Percentiles rank a stretch among this genome's conserved stretches.
phyloP scores from a whole-genome alignment of 139 green algal species.

The Chlorella sp. region DNA sequence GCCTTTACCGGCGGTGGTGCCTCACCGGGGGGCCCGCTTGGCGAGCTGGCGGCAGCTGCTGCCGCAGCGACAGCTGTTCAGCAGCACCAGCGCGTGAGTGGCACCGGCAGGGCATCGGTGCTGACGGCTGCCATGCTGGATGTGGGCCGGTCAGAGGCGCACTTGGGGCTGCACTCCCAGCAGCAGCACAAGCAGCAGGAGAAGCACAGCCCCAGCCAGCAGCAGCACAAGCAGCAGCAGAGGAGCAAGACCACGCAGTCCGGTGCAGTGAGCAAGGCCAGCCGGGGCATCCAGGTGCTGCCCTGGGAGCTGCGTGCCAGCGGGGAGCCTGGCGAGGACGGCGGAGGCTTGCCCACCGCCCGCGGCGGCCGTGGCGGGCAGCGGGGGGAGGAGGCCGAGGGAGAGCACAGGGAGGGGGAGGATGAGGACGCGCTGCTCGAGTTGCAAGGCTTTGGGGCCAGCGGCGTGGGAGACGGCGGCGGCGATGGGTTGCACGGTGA shows the following conservation, averaged over 20 bases:
- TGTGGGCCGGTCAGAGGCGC: background rate
- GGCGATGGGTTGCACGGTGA: background rate
- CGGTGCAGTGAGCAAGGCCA: background rate
- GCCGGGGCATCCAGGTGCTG: background rate
- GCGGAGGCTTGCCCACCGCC: too few species aligned
- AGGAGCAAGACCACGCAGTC: conserved; percentile 7
- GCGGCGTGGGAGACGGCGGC: background rate
- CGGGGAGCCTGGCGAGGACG: background rate
- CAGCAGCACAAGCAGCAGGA: background rate
- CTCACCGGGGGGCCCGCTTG: background rate
- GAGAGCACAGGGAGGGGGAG: background rate
- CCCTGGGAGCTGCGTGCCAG: conserved; percentile 2
- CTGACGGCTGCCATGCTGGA: background rate
- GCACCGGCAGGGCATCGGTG: background rate
- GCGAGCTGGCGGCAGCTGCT: background rate
- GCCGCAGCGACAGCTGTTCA: background rate
- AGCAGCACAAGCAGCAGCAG: background rate
- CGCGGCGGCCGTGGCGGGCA: background rate
- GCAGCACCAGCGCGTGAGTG: background rate
- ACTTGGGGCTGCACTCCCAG: background rate
- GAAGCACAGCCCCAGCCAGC: background rate
- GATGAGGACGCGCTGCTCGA: conserved; percentile 1
- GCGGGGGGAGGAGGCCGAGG: background rate
- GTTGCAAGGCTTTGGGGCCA: background rate
- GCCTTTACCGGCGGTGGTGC: background rate